Conservation (phyloP, 257 asterid genomes). For the Euphrasia confusa region DNA sequence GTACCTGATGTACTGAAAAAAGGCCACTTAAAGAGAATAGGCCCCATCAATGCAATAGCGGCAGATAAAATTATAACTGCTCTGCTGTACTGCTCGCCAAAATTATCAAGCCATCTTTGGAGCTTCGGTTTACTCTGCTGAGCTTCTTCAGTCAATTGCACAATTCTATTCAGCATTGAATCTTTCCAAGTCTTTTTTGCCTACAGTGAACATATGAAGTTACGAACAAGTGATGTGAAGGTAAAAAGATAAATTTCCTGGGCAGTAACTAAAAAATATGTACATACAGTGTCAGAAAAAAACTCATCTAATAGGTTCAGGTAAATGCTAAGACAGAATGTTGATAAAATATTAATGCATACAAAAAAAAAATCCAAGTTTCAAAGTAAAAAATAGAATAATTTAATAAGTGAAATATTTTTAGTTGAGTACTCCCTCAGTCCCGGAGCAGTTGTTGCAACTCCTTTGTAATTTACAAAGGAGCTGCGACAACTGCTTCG, state of each 20-base stretch:
- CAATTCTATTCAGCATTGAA: conserved; percentile 82
- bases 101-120: conserved; percentile 94
- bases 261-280: conserved; percentile 22
- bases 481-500: background rate
- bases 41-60: conserved; percentile 81
- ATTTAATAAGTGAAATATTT: conserved; percentile 3
- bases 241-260: background rate
- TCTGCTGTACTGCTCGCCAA: conserved; percentile 91
- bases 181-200: conserved; percentile 95
- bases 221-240: conserved; percentile 19
- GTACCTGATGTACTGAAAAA: conserved; percentile 85
- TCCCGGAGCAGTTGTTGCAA: background rate
- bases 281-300: conserved; percentile 1
- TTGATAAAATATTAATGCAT: conserved; percentile 10
- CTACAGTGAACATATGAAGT: conserved; percentile 37
- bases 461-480: background rate
- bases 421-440: conserved; percentile 4
- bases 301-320: conserved; percentile 6
- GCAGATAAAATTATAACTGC: conserved; percentile 74
- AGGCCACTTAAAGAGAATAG: conserved; percentile 91
- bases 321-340: conserved; percentile 4
- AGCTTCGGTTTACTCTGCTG: conserved; percentile 95
- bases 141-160: conserved; percentile 96
- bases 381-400: background rate
- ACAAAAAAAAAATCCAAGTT: conserved; percentile 9